Evolutionary conservation across 2,329 filamentous ascomycete species (phyloP), one percentile per base, ranked within the genome.

Genomic region (Dissoconium aciculare): DNA sequence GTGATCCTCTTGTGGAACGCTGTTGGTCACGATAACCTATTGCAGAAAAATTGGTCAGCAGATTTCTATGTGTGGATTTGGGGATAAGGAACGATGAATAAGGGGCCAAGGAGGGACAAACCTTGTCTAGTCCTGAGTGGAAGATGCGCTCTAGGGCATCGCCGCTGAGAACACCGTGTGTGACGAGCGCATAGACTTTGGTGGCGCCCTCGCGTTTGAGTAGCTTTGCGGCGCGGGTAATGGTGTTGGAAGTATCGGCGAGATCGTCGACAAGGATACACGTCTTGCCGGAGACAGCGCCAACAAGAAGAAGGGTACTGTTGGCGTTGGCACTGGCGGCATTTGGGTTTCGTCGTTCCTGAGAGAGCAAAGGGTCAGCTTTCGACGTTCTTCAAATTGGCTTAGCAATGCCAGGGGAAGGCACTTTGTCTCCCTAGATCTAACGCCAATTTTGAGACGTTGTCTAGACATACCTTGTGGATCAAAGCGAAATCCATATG

Each of bases 401-500:
- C n/a, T n/a, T n/a, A n/a, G n/a, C n/a, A n/a, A n/a, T n/a, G n/a
- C n/a, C n/a, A n/a, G n/a, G n/a, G n/a, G n/a, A n/a, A n/a, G n/a
- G n/a, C n/a, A n/a, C n/a, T n/a, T n/a, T n/a, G n/a, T n/a, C n/a
- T n/a, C n/a, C n/a, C n/a, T n/a, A n/a, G n/a, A n/a, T n/a, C n/a
- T n/a, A n/a, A n/a, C n/a, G n/a, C n/a, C n/a, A n/a, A n/a, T n/a
- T n/a, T n/a, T n/a, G n/a, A n/a, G n/a, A n/a, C n/a, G n/a, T n/a
- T n/a, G n/a, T n/a, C n/a, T n/a, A 13, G 24, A 50, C 59, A 55
- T 66, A 82, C 83, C 77, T 95, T 98, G 67, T 98, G 89, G 49
- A 98, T 98, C 36, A 98, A 71, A 28, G 89, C 89, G 61, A 98
- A 95, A 36, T 89, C 83, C 66, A 94, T 84, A 44, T 83, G 81